Evolutionary conservation across 768 basidiomycete genomes (phyloP), one percentile per base, ranked within the genome.

Genomic region (Astraeus odoratus): DNA sequence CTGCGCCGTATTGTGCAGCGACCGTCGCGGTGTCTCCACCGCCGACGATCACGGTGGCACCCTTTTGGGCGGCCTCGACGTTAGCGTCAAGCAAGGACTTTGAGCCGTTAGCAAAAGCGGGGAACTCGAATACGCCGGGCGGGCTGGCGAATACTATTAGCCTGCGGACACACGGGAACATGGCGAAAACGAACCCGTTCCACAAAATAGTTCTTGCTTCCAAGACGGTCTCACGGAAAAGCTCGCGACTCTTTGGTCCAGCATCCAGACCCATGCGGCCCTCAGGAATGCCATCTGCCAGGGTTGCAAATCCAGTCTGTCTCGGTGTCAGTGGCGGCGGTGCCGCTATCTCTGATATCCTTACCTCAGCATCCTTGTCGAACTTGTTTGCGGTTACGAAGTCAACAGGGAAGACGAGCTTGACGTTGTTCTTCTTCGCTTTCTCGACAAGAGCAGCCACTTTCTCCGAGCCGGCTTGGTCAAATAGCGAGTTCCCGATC

Each of bases 21-120:
- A 97, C 76, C 5, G 95, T 97, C n/a, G 95, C 95, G 33, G 91
- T 95, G 64, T 94, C 92, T 51, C 91, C 91, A 54, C 92, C 93
- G 44, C 95, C 95, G 46, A 98, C 84, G 56, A 99, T 97, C 51
- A 99, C 95, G 6, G 83, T 87, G 8, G 91, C 74, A 20, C 94
- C 94, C 19, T 81, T 78, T 61, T 81, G 64, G 41, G 91, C 90
- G 22, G 94, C 94, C 57, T 91, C 83, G 57, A 95, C 77, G 57
- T 78, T 81, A 24, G 88, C 91, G 39, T 90, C 80, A 20, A 98
- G 81, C 34, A 96, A 80, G 9, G 81, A 67, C 59, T 80, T 78
- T 4, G 94, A 96, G 33, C 94, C 94, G 27, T 69, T 72, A 0
- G 93, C 85, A 57, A 99, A 99, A 16, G 80, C 80, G 30, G 88